Evolutionary conservation across 2,329 filamentous ascomycete genomes (phyloP).

Genomic region (Trichophyton rubrum): DNA sequence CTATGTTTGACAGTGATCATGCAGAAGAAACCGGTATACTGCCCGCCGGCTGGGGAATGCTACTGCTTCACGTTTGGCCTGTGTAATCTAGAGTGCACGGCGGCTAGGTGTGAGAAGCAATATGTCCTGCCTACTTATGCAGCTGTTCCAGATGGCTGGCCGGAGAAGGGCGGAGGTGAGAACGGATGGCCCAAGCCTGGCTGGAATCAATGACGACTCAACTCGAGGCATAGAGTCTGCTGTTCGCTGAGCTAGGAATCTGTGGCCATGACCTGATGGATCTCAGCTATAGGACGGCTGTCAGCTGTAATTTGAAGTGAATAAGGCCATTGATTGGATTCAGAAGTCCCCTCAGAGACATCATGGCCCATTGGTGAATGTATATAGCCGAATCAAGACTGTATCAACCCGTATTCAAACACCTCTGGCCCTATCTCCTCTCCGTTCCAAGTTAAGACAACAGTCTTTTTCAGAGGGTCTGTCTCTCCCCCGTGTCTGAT

Average conservation of each 20-base stretch:
- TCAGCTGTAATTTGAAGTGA: not conserved
- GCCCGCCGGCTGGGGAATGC: constrained; percentile 48
- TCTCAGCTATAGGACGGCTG: not conserved
- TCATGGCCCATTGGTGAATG: not conserved
- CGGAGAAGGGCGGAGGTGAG: constrained; percentile 41
- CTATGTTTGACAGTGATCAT: constrained; percentile 11
- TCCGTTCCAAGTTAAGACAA: constrained; percentile 28
- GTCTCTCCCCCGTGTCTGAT: constrained; percentile 20
- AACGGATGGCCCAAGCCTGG: constrained; percentile 17
- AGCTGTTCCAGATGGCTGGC: constrained; percentile 50
- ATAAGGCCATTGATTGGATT: no score
- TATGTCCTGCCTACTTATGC: constrained; percentile 49
- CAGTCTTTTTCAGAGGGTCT: constrained; percentile 16
- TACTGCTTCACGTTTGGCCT: constrained; percentile 56
- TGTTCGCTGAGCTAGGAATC: not conserved
- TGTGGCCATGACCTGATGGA: not conserved
- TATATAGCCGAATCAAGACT: not conserved
- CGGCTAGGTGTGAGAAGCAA: constrained; percentile 38
- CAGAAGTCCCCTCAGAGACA: not conserved
- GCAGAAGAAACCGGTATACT: constrained; percentile 46
- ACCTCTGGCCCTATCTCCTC: constrained; percentile 16
- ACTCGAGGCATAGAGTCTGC: not conserved
- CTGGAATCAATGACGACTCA: constrained; percentile 8
- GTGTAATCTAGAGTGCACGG: constrained; percentile 37
- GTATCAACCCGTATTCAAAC: not conserved